Conservation (phyloP, 345 rosid genomes). For the Salix arbutifolia region DNA sequence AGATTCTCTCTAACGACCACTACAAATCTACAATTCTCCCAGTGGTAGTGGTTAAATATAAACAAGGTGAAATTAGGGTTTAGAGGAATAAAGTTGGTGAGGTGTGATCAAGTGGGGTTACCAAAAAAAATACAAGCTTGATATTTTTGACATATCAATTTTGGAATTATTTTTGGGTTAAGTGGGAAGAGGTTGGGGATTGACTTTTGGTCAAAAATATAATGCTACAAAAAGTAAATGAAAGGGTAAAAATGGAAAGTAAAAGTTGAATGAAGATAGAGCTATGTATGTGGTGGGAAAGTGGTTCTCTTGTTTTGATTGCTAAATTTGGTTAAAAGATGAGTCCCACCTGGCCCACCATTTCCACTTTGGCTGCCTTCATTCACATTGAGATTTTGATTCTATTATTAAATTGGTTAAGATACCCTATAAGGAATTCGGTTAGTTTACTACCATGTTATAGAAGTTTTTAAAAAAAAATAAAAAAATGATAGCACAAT, state of each 20-base stretch:
- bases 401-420: background rate
- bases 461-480: too few species aligned
- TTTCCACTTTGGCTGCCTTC: slow-evolving; percentile 1
- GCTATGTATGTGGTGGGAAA: slow-evolving; percentile 9
- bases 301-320: slow-evolving; percentile 8
- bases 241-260: background rate
- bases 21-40: background rate
- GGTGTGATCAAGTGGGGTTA: slow-evolving; percentile 8
- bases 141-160: slow-evolving; percentile 15
- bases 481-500: background rate
- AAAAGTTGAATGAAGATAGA: slow-evolving; percentile 2
- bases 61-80: slow-evolving; percentile 30
- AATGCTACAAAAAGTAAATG: background rate
- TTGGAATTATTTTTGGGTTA: background rate
- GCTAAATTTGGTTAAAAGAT: slow-evolving; percentile 18
- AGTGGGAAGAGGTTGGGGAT: background rate
- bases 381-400: slow-evolving; percentile 2
- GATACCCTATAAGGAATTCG: background rate
- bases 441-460: too few species aligned
- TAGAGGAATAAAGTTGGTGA: slow-evolving; percentile 11
- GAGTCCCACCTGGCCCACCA: slow-evolving; percentile 18
- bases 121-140: slow-evolving; percentile 8
- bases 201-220: slow-evolving; percentile 14
- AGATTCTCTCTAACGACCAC: background rate
- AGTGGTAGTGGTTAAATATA: slow-evolving; percentile 17